These are phyloP conservation scores for Piloderma croceum DNA, from an alignment of 768 basidiomycete species.

Conservation along the genomic window DNA sequence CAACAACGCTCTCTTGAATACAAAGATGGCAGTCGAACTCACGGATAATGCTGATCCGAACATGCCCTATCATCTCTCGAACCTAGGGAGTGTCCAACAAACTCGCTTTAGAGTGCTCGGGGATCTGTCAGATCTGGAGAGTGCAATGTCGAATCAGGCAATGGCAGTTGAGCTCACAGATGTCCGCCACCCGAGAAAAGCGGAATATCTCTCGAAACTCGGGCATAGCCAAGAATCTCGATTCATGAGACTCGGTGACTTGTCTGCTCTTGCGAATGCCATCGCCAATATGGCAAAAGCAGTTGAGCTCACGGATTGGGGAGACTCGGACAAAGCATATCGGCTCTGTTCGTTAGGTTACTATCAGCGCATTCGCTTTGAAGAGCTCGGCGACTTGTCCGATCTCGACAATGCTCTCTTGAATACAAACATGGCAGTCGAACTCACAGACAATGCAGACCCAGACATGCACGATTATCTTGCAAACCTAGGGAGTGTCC, in stretches of 20 bases:
- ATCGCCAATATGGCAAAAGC: constrained; percentile 9
- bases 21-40: constrained; percentile 10
- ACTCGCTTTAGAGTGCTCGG: constrained; percentile 4
- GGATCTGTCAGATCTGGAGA: constrained; percentile 15
- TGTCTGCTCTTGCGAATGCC: constrained; percentile 19
- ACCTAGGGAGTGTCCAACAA: constrained; percentile 11
- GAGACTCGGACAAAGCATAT: constrained; percentile 12
- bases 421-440: too few species aligned
- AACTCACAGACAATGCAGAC: constrained; percentile 5
- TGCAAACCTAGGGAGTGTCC: constrained; percentile 17
- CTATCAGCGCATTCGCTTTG: constrained; percentile 16
- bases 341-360: constrained; percentile 16
- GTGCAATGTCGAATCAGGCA: constrained; percentile 15
- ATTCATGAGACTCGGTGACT: constrained; percentile 20
- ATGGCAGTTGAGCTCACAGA: constrained; percentile 17
- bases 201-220: constrained; percentile 4
- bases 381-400: too few species aligned
- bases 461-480: neutral
- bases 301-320: constrained; percentile 9
- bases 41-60: constrained; percentile 9
- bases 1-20: too few species aligned
- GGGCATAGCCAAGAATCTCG: constrained; percentile 9
- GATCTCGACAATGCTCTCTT: too few species aligned
- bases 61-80: constrained; percentile 6
- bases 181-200: constrained; percentile 5